Conservation (phyloP, 148 eudicot genomes). For the Camellia japonica region DNA sequence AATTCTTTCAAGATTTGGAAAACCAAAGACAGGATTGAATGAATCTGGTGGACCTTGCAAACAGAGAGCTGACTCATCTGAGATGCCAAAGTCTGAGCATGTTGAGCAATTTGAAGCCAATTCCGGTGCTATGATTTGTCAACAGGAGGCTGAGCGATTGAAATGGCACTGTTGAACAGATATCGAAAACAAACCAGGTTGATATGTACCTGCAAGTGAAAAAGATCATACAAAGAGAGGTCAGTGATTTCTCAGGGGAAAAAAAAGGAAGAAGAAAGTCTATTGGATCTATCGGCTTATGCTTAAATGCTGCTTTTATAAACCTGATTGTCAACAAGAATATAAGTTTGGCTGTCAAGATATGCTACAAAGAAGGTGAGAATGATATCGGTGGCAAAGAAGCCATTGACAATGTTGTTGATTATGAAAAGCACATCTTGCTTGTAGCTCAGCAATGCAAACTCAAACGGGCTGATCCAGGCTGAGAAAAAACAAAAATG, state of each 20-base stretch:
- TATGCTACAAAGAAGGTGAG: slow-evolving; percentile 94
- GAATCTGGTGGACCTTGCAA: slow-evolving; percentile 60
- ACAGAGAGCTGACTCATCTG: slow-evolving; percentile 83
- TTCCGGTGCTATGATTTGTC: slow-evolving; percentile 49
- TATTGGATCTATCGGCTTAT: too few species aligned
- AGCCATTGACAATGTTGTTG: slow-evolving; percentile 76
- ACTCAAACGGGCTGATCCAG: slow-evolving; percentile 87
- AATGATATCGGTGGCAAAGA: slow-evolving; percentile 80
- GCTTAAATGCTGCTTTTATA: slow-evolving; percentile 4
- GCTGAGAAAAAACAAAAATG: slow-evolving; percentile 81
- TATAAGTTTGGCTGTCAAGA: slow-evolving; percentile 60
- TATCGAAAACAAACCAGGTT: slow-evolving; percentile 83
- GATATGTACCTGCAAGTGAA: slow-evolving; percentile 63
- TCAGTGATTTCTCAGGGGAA: not conserved
- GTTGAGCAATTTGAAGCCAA: slow-evolving; percentile 71
- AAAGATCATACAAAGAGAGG: not conserved
- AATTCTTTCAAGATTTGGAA: not conserved
- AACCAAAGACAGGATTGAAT: not conserved
- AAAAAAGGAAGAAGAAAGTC: not conserved
- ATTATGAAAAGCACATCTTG: slow-evolving; percentile 48
- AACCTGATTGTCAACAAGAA: slow-evolving; percentile 76
- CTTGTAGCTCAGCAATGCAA: slow-evolving; percentile 62
- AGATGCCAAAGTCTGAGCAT: slow-evolving; percentile 97
- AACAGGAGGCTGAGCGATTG: slow-evolving; percentile 63
- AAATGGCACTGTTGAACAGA: slow-evolving; percentile 83